Percentiles rank a stretch among this genome's conserved stretches.
phyloP scores from a whole-genome alignment of 257 asterid genomes.

The Solanum ossicruentum region DNA sequence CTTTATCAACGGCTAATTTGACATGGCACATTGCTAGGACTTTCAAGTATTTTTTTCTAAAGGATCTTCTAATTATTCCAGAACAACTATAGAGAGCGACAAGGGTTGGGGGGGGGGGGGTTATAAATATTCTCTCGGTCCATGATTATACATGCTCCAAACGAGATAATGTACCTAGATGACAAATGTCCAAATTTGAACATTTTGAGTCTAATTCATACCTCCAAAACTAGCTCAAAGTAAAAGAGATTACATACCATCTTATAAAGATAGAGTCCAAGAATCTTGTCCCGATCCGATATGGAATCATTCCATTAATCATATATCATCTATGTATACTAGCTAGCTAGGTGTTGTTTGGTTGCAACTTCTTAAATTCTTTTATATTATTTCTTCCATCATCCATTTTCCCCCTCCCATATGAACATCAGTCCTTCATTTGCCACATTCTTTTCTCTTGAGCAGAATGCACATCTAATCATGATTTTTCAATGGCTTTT shows the following conservation, averaged over 20 bases:
- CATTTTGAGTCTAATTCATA: not conserved
- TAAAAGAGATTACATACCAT: no score
- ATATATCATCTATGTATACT: no score
- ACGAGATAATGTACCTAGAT: not conserved
- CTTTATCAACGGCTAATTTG: no score
- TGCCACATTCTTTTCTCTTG: not conserved
- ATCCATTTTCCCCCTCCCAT: not conserved
- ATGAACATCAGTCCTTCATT: not conserved
- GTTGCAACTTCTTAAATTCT: not conserved
- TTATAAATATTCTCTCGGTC: no score
- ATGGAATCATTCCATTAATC: not conserved
- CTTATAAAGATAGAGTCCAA: no score
- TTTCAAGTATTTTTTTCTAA: no score
- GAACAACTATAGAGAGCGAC: not conserved
- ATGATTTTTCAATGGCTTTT: conserved; percentile 22
- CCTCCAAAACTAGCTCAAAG: not conserved
- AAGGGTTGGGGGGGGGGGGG: no score
- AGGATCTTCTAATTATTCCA: not conserved
- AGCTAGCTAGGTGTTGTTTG: not conserved
- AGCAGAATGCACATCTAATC: not conserved
- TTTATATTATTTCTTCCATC: not conserved
- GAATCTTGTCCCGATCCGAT: not conserved
- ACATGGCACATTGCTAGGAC: no score
- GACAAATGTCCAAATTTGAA: not conserved
- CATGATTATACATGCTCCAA: no score